phyloP scores from a whole-genome alignment of 179 eudicot species.

The Beta lomatogona region DNA sequence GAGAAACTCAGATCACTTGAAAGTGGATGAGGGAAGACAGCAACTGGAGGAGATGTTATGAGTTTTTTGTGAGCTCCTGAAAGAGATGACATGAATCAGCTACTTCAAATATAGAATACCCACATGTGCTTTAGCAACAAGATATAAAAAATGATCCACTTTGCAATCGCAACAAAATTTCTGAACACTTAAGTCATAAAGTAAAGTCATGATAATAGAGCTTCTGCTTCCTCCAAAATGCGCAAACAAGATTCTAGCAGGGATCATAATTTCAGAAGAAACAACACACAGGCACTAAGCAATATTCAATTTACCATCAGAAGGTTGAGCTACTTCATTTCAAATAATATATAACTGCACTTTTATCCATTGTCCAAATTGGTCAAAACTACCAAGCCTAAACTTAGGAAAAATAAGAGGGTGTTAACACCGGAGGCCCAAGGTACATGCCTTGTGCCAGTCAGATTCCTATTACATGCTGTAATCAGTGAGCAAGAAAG shows the following conservation, averaged over 20 bases:
- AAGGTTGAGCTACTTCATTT: not conserved
- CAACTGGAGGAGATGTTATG: conserved; percentile 90
- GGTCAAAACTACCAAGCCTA: not conserved
- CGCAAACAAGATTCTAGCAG: not conserved
- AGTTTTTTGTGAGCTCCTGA: conserved; percentile 86
- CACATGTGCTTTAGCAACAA: conserved; percentile 4
- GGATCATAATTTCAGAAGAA: not conserved
- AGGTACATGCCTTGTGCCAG: not conserved
- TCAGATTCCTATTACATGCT: not conserved
- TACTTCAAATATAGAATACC: not conserved
- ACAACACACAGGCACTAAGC: not conserved
- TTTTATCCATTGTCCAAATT: not conserved
- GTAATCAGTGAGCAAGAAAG: not conserved
- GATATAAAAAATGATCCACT: not conserved
- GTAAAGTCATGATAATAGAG: not conserved
- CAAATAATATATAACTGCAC: not conserved
- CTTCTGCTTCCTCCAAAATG: not conserved
- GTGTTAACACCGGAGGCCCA: not conserved
- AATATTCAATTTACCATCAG: not conserved
- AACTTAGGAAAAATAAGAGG: not conserved
- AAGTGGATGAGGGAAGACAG: conserved; percentile 97
- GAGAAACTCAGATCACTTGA: conserved; percentile 89
- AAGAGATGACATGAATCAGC: conserved; percentile 23
- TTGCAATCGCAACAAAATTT: not conserved
- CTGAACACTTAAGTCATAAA: not conserved